Evolutionary conservation across 352 stramenopile species (phyloP).

Genomic region (Globisporangium solare): DNA sequence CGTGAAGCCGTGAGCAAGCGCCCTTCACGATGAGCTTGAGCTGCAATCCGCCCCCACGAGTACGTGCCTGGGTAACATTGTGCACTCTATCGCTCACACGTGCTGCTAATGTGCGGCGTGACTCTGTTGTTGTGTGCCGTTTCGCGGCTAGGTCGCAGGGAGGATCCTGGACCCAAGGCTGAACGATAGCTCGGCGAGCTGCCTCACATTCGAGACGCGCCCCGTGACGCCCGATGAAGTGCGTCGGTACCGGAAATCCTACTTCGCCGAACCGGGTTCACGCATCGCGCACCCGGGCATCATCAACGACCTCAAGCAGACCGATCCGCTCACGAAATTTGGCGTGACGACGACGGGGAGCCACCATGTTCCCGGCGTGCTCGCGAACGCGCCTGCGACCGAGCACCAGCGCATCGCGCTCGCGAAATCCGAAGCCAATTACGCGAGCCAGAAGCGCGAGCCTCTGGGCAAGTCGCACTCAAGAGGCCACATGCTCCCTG

Average conservation of each 20-base stretch:
- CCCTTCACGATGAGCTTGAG: slow-evolving; percentile 9
- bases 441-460: slow-evolving; percentile 75
- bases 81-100: not conserved
- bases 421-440: slow-evolving; percentile 67
- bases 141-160: slow-evolving; percentile 32
- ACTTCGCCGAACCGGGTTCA: slow-evolving; percentile 70
- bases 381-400: slow-evolving; percentile 30
- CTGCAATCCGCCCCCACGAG: slow-evolving; percentile 23
- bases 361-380: slow-evolving; percentile 64
- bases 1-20: no score
- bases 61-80: slow-evolving; percentile 8
- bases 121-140: not conserved
- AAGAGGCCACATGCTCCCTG: slow-evolving; percentile 60
- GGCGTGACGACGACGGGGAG: slow-evolving; percentile 61
- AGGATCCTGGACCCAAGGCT: slow-evolving; percentile 26
- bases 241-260: slow-evolving; percentile 77
- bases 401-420: slow-evolving; percentile 72
- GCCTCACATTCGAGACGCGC: slow-evolving; percentile 52
- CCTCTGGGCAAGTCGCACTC: slow-evolving; percentile 68
- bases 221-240: slow-evolving; percentile 68
- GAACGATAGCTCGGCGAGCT: slow-evolving; percentile 43
- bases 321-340: slow-evolving; percentile 60
- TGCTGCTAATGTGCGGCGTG: not conserved
- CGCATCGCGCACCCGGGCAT: slow-evolving; percentile 74
- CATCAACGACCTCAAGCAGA: slow-evolving; percentile 70